Conservation (phyloP, 176 grass and related monocot genomes). For the Oryza glumipatula region DNA sequence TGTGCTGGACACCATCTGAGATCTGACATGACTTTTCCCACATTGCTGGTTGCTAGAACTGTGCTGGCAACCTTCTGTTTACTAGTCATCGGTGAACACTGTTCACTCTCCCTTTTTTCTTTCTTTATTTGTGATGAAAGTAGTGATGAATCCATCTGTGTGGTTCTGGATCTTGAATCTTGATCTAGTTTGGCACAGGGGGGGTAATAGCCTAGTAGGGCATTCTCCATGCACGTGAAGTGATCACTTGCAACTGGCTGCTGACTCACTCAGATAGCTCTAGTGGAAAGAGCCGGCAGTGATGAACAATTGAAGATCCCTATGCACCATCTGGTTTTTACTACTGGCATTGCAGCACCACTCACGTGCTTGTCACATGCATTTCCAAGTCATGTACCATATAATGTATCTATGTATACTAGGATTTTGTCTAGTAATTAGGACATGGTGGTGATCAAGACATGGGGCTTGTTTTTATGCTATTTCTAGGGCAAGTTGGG, state of each 20-base stretch:
- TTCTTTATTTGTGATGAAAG: background rate
- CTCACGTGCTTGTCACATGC: slow-evolving; percentile 58
- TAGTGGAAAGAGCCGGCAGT: slow-evolving; percentile 25
- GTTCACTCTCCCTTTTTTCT: background rate
- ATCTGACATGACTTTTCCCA: background rate
- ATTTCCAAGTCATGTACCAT: background rate
- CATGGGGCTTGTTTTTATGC: slow-evolving; percentile 13
- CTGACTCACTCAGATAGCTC: slow-evolving; percentile 32
- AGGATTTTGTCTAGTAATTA: slow-evolving; percentile 34
- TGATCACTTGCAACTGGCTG: slow-evolving; percentile 29
- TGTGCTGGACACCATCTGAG: slow-evolving; percentile 7
- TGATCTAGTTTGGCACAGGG: slow-evolving; percentile 47
- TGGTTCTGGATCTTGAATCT: slow-evolving; percentile 43
- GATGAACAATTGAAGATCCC: slow-evolving; percentile 55
- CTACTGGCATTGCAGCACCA: slow-evolving; percentile 17
- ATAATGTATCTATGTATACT: background rate
- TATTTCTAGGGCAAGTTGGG: slow-evolving; percentile 33
- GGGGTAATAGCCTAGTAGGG: background rate
- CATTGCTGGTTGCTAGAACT: background rate
- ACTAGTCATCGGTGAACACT: background rate
- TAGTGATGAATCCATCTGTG: slow-evolving; percentile 10
- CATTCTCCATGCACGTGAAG: slow-evolving; percentile 53
- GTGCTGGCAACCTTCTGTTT: slow-evolving; percentile 19
- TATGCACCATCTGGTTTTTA: slow-evolving; percentile 42
- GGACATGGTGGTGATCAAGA: slow-evolving; percentile 26